phyloP scores from a whole-genome alignment of 2,329 filamentous ascomycete species.

The Fusarium tuaranense region DNA sequence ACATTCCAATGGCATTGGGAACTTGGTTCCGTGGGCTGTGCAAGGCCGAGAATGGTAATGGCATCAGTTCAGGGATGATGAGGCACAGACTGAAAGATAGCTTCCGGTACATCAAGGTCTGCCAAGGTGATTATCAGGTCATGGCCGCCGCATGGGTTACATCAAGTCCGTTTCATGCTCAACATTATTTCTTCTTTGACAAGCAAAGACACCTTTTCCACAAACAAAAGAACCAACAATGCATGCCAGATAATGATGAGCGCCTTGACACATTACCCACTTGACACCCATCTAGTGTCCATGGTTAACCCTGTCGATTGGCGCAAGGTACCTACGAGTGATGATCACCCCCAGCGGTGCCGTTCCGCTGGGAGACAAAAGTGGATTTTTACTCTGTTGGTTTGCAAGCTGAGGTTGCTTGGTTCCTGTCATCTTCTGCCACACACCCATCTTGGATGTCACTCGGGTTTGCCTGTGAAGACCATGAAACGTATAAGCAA shows the following conservation, averaged over 20 bases:
- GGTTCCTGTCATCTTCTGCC: not conserved
- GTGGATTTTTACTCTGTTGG: not conserved
- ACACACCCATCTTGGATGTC: not conserved
- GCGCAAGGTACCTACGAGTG: conserved; percentile 1
- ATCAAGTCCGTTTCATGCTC: not conserved
- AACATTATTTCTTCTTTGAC: not conserved
- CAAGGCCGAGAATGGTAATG: not conserved
- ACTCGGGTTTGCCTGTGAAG: not conserved
- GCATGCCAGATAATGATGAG: not conserved
- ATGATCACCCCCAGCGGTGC: not conserved
- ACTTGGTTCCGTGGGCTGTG: not conserved
- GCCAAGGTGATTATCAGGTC: not conserved
- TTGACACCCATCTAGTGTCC: not conserved
- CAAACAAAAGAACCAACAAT: not conserved
- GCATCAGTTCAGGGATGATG: not conserved
- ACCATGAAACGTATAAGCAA: not conserved
- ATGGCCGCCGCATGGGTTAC: not conserved
- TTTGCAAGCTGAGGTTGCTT: not conserved
- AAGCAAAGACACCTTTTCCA: not conserved
- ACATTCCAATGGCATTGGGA: not conserved
- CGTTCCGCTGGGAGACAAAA: not conserved
- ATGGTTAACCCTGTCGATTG: not conserved
- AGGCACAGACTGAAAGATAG: not conserved
- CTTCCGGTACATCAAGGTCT: not conserved
- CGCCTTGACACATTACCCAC: not conserved